Conservation (phyloP, 345 rosid species). For the Euphorbia lathyris region DNA sequence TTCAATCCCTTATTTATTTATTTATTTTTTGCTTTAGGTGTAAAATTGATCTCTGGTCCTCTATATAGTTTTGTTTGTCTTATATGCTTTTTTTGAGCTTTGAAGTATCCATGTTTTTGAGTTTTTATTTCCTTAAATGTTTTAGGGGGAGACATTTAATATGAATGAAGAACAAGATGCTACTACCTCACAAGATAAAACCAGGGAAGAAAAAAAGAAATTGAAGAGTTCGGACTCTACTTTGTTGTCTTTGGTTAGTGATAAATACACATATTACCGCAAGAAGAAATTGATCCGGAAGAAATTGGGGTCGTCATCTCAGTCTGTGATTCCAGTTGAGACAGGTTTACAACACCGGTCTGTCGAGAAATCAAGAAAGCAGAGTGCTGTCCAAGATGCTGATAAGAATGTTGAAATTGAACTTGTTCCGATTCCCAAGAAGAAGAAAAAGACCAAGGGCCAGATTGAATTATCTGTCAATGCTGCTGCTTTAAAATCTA, state of each 20-base stretch:
- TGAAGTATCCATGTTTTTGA: neutral
- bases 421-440: slow-evolving; percentile 34
- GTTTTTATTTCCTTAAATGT: slow-evolving; percentile 2
- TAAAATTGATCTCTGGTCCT: neutral
- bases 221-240: slow-evolving; percentile 18
- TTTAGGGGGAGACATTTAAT: slow-evolving; percentile 33
- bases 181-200: slow-evolving; percentile 16
- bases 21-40: neutral
- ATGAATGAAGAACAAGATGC: slow-evolving; percentile 13
- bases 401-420: slow-evolving; percentile 20
- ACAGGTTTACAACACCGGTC: slow-evolving; percentile 24
- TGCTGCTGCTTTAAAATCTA: slow-evolving; percentile 31
- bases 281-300: slow-evolving; percentile 46
- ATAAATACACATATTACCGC: slow-evolving; percentile 48
- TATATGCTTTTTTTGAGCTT: neutral
- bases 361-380: slow-evolving; percentile 40
- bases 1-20: neutral
- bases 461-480: slow-evolving; percentile 30
- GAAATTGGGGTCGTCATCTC: slow-evolving; percentile 38
- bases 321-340: slow-evolving; percentile 23
- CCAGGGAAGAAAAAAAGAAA: slow-evolving; percentile 21
- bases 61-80: neutral
- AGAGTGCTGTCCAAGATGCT: slow-evolving; percentile 16
- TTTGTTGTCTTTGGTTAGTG: slow-evolving; percentile 29
- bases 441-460: slow-evolving; percentile 29